A percentile compares a stretch with the other conserved stretches of the same genome.
Conservation (phyloP, 1,284 basidiomycete species). For the Cerrena zonata region DNA sequence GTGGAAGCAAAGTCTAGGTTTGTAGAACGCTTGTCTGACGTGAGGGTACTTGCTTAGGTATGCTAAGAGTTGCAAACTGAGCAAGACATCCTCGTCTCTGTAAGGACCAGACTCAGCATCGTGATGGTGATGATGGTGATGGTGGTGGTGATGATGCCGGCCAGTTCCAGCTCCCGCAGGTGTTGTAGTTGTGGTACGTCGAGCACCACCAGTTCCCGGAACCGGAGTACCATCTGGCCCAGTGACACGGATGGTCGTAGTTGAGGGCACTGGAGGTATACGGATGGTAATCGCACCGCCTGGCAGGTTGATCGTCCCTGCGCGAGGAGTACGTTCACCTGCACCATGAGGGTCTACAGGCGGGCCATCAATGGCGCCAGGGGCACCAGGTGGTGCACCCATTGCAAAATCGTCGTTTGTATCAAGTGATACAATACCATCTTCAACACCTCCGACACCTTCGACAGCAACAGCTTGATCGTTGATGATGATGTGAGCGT, state of each 20-base stretch:
- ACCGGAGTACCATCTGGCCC: constrained; percentile 2
- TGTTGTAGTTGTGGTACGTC: constrained; percentile 3
- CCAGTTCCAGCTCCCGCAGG: constrained; percentile 8
- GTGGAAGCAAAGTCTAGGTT: constrained; percentile 68
- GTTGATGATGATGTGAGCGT: constrained; percentile 67
- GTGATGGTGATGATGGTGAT: constrained; percentile 32
- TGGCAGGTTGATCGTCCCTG: constrained; percentile 24
- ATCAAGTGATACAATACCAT: constrained; percentile 65
- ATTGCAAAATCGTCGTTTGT: constrained; percentile 76
- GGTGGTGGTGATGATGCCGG: constrained; percentile 21
- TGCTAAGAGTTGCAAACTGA: constrained; percentile 87
- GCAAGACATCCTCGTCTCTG: constrained; percentile 90
- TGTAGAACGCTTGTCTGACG: constrained; percentile 94
- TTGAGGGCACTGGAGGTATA: constrained; percentile 15
- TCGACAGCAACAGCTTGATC: constrained; percentile 41
- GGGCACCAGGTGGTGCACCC: constrained; percentile 79
- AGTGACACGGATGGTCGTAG: constrained; percentile 6
- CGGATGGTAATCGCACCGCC: constrained; percentile 16
- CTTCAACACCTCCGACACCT: constrained; percentile 57
- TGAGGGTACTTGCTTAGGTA: constrained; percentile 98
- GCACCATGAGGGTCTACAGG: constrained; percentile 22
- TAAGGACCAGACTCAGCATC: constrained; percentile 58
- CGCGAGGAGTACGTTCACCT: constrained; percentile 28
- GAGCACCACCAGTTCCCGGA: not conserved
- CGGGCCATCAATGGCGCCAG: constrained; percentile 57